Percentiles rank a stretch among this genome's conserved stretches.
These are phyloP conservation scores for Fusarium acutatum DNA, from an alignment of 2,329 filamentous ascomycete species.

Conservation along the genomic window DNA sequence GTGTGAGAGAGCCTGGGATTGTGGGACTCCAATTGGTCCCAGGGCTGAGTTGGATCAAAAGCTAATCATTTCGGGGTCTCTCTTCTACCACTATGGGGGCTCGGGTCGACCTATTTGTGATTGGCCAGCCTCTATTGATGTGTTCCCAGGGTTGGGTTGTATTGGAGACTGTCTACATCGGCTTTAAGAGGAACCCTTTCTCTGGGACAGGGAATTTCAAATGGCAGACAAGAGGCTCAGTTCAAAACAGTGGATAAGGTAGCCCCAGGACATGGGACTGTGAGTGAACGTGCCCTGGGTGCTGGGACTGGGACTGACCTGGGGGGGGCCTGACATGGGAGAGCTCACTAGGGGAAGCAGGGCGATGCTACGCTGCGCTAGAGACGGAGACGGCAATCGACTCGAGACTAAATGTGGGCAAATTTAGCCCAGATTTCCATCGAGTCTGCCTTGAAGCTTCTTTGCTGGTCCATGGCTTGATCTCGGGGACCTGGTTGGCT, in stretches of 20 bases:
- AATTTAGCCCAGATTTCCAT: conserved; percentile 26
- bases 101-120: not conserved
- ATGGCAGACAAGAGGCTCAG: not conserved
- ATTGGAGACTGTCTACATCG: conserved; percentile 2
- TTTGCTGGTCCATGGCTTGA: conserved; percentile 18
- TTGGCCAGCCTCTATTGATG: conserved; percentile 13
- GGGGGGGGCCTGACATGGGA: not conserved
- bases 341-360: conserved; percentile 14
- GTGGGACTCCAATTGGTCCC: conserved; percentile 23
- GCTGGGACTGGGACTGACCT: not conserved
- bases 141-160: conserved; percentile 10
- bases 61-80: conserved; percentile 12
- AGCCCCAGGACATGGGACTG: not conserved
- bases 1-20: conserved; percentile 25
- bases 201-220: conserved; percentile 2
- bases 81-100: not conserved
- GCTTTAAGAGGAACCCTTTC: conserved; percentile 4
- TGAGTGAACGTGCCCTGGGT: not conserved
- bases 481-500: conserved; percentile 16
- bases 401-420: conserved; percentile 30
- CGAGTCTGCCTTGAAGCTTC: conserved; percentile 31
- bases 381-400: conserved; percentile 19
- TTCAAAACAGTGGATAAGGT: not conserved
- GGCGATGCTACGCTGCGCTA: conserved; percentile 20
- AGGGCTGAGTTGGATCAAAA: conserved; percentile 3